These are phyloP conservation scores for Solanum chiquidenum DNA, from an alignment of 257 asterid genomes.

Conservation along the genomic window DNA sequence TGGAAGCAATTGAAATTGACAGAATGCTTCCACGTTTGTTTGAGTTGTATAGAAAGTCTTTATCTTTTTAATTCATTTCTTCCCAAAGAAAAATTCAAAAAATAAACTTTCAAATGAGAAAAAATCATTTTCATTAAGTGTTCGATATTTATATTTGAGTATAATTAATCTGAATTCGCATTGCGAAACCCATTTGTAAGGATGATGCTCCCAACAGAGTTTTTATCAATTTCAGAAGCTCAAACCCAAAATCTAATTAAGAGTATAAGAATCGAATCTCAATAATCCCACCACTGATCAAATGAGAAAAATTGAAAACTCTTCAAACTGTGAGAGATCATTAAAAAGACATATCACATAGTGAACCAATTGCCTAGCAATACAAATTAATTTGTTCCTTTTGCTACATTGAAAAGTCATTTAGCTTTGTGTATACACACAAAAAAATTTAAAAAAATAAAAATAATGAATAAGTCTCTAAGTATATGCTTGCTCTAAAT, in stretches of 20 bases:
- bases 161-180: background rate
- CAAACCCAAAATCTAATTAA: background rate
- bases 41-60: background rate
- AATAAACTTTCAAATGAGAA: background rate
- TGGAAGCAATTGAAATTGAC: background rate
- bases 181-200: background rate
- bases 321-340: conserved; percentile 1
- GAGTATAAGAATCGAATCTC: fast-evolving
- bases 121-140: background rate
- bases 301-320: background rate
- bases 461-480: background rate
- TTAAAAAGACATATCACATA: background rate
- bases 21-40: background rate
- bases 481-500: background rate
- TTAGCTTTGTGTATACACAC: background rate
- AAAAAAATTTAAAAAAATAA: background rate
- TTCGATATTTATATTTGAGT: background rate
- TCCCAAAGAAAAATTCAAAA: background rate
- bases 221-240: background rate
- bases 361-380: background rate
- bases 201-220: background rate
- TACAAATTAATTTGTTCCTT: background rate
- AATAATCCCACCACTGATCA: background rate
- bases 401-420: background rate
- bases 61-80: background rate